Evolutionary conservation across 768 basidiomycete species (phyloP), one percentile per base, ranked within the genome.

Genomic region (Phlebiopsis gigantea): DNA sequence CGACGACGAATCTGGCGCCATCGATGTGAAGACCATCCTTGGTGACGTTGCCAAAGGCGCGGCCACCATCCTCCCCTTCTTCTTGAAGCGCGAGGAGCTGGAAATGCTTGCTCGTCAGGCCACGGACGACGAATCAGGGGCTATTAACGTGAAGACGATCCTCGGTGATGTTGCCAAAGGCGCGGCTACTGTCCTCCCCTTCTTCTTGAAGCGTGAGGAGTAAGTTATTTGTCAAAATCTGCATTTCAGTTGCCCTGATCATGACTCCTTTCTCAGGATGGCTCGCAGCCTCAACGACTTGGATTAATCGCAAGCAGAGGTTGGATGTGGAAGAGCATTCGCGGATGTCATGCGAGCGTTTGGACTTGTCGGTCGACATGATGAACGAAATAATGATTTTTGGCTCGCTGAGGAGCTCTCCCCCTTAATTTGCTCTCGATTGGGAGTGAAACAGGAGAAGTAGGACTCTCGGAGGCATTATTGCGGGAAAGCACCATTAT

Each of bases 201-300:
- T 19, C 28, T 15, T 49, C 29, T 7, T 49, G 4, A 30, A 19
- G 29, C 50, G 50, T n/a, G 54, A 55, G 53, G 53, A 55, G 17
- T n/a, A n/a, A n/a, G n/a, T n/a, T n/a, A n/a, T n/a, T n/a, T n/a
- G n/a, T n/a, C n/a, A n/a, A 28, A 22, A 14, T 22, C 28, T 17
- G 14, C 47, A 17, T 19, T 28, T 28, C 25, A 10, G 8, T 48
- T 17, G 12, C 19, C n/a, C 44, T 45, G 44, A 25, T 25, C n/a
- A 48, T 28, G 22, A 10, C 17, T 42, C 31, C 56, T n/a, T 60
- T n/a, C n/a, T n/a, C 59, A 15, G 19, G 17, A 8, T 34, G 12
- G 53, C 41, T 30, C 57, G 55, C 55, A 46, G 47, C 34, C 19
- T 56, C 57, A 24, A 45, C 61, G 24, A 41, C 55, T 24, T 53